A percentile compares a stretch with the other conserved stretches of the same genome.
These are phyloP conservation scores for Pulveroboletus frians DNA, from an alignment of 768 basidiomycete species.

Conservation along the genomic window DNA sequence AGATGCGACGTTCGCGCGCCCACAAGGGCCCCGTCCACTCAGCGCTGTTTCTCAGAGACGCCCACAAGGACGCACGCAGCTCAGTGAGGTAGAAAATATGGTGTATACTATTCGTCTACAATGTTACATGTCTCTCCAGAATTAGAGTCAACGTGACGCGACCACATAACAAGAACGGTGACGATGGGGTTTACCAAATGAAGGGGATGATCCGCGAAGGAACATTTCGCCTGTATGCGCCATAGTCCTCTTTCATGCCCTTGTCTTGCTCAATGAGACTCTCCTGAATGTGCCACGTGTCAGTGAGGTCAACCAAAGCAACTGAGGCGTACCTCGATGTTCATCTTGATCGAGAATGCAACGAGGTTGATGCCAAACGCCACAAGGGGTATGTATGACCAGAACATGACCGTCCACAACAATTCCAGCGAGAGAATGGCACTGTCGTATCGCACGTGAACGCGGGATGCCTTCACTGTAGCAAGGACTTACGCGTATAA, in stretches of 20 bases:
- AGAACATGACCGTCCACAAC: slow-evolving; percentile 15
- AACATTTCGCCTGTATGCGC: slow-evolving; percentile 21
- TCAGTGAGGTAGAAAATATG: too few species aligned
- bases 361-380: slow-evolving; percentile 7
- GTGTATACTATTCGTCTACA: too few species aligned
- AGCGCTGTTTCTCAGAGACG: too few species aligned
- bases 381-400: slow-evolving; percentile 25
- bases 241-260: slow-evolving; percentile 12
- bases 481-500: slow-evolving; percentile 23
- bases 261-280: slow-evolving; percentile 18
- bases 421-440: slow-evolving; percentile 10
- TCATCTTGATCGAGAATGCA: slow-evolving; percentile 21
- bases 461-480: too few species aligned
- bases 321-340: slow-evolving; percentile 21
- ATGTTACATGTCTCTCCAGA: neutral
- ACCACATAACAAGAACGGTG: neutral
- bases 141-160: too few species aligned
- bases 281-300: slow-evolving; percentile 19
- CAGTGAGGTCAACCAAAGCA: too few species aligned
- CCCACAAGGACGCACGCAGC: too few species aligned
- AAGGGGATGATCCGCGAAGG: slow-evolving; percentile 21
- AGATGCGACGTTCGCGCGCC: too few species aligned
- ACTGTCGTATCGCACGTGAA: neutral
- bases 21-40: too few species aligned
- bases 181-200: slow-evolving; percentile 8